Conservation (phyloP, 2,329 filamentous ascomycete genomes). For the Metarhizium sp. region DNA sequence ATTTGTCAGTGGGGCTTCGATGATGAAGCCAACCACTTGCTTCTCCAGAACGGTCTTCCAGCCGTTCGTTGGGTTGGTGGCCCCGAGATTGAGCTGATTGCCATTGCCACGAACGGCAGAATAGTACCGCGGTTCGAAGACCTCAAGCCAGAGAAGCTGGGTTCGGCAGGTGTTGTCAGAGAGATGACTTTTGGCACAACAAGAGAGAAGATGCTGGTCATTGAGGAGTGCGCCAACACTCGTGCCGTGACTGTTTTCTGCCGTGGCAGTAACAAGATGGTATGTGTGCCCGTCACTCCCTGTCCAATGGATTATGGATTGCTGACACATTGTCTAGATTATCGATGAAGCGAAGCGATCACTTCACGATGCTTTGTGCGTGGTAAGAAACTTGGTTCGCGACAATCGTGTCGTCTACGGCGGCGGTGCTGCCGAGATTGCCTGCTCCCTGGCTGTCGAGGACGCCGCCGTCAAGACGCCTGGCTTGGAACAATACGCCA, state of each 20-base stretch:
- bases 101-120: slow-evolving; percentile 94
- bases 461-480: slow-evolving; percentile 90
- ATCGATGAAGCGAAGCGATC: slow-evolving; percentile 98
- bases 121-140: slow-evolving; percentile 98
- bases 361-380: slow-evolving; percentile 92
- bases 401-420: slow-evolving; percentile 98
- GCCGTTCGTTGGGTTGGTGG: slow-evolving; percentile 97
- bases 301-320: background rate
- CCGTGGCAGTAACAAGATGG: slow-evolving; percentile 98
- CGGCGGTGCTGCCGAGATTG: slow-evolving; percentile 92
- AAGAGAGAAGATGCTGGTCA: slow-evolving; percentile 98
- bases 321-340: slow-evolving; percentile 47
- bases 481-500: slow-evolving; percentile 97
- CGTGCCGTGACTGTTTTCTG: slow-evolving; percentile 94
- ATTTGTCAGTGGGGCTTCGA: slow-evolving; percentile 99
- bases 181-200: slow-evolving; percentile 98
- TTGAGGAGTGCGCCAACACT: slow-evolving; percentile 98
- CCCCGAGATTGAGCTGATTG: slow-evolving; percentile 95
- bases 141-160: slow-evolving; percentile 81
- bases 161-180: slow-evolving; percentile 77
- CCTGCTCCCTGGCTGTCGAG: slow-evolving; percentile 92
- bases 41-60: slow-evolving; percentile 91
- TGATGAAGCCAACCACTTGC: slow-evolving; percentile 94
- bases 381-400: slow-evolving; percentile 89
- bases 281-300: slow-evolving; percentile 30